These are phyloP conservation scores for Leccinum uliginosum DNA, from an alignment of 768 basidiomycete genomes.

Conservation along the genomic window DNA sequence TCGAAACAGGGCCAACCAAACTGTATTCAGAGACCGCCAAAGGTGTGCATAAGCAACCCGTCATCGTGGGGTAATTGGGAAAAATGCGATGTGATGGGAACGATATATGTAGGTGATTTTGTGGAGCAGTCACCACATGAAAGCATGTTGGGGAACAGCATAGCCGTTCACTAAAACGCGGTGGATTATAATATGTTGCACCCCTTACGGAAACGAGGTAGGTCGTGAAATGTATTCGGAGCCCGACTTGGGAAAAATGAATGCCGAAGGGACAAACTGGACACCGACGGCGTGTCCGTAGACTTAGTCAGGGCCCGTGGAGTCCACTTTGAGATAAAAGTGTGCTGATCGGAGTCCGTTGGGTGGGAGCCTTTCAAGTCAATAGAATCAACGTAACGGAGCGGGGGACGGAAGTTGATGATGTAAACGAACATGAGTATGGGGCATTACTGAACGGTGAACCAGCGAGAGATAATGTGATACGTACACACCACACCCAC, in stretches of 20 bases:
- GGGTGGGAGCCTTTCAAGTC: background rate
- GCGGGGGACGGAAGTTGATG: conserved; percentile 8
- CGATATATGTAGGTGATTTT: conserved; percentile 7
- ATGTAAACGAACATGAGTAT: conserved; percentile 27
- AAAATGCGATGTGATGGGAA: conserved; percentile 2
- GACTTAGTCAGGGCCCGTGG: conserved; percentile 20
- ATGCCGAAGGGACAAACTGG: conserved; percentile 10
- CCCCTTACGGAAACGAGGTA: conserved; percentile 20
- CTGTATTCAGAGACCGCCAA: background rate
- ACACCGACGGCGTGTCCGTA: conserved; percentile 10
- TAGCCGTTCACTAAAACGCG: conserved; percentile 5
- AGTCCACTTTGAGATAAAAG: conserved; percentile 8
- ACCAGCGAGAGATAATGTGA: conserved; percentile 7
- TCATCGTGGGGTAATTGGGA: conserved; percentile 22
- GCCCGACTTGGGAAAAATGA: conserved; percentile 16
- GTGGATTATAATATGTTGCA: conserved; percentile 10
- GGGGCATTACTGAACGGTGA: conserved; percentile 9
- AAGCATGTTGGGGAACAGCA: conserved; percentile 6
- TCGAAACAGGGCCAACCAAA: conserved; percentile 2
- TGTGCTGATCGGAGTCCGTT: conserved; percentile 3
- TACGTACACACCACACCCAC: conserved; percentile 3
- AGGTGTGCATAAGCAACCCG: conserved; percentile 3
- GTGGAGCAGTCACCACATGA: conserved; percentile 17
- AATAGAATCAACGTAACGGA: background rate
- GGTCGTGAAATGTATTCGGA: conserved; percentile 6